Evolutionary conservation across 179 eudicot species (phyloP), one percentile per base, ranked within the genome.

Genomic region (Drosera spatulata): DNA sequence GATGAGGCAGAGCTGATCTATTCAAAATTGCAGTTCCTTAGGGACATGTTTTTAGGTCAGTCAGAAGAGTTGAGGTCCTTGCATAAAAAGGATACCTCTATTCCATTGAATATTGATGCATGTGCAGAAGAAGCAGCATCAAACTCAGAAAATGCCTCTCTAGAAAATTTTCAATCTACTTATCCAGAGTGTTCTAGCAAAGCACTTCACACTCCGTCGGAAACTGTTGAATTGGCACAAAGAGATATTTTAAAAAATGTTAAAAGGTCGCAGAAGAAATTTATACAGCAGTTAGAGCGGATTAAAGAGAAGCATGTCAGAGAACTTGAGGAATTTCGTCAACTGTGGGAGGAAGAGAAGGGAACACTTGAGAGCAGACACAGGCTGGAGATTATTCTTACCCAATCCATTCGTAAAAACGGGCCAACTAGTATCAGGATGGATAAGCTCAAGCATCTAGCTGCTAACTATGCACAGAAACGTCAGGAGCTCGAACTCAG

Each of bases 1-100:
- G 70, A 69, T 54, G 83, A 83, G 59, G 85, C 76, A 33, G 71
- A 69, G 45, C 58, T 41, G 49, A 68, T 75, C 37, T 79, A 73
- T 72, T 62, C 58, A 4, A 82, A 71, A 73, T 48, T 78, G 70
- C 72, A 72, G 54, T 56, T 56, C n/a, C 56, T 71, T 56, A 79
- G 70, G 79, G 71, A 72, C 68, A 61, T 38, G 49, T 78, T 79
- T 73, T 14, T 72, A 57, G 48, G 22, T 12, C 60, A 56, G 42
- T 39, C 65, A 39, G 71, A 68, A 64, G 73, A 62, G 52, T 33
- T 49, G n/a, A 70, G 68, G 60, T 67, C n/a, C 42, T 10, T 58
- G n/a, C 61, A 68, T 61, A 49, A 61, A 14, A 67, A 69, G 33
- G 33, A 39, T 61, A 64, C 59, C 56, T 56, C 42, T 40, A 41